Evolutionary conservation across 495 filamentous ascomycete species (phyloP), one percentile per base, ranked within the genome.

Genomic region (Opeltia flavorubescens): DNA sequence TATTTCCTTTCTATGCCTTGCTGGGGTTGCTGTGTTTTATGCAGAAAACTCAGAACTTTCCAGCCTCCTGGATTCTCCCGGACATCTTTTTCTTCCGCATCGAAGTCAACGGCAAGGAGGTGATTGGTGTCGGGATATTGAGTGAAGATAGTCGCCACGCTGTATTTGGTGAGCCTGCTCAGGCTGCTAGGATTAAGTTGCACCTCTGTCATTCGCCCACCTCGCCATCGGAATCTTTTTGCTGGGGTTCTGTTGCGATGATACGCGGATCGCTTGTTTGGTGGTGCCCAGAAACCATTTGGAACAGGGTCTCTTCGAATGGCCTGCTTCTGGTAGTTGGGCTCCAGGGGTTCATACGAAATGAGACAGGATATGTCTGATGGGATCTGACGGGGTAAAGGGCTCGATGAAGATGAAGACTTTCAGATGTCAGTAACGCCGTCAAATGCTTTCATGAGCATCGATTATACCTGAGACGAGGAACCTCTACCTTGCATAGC

Each of bases 81-180:
- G 7, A 43, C 46, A 27, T 35, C 18, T 4, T 7, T 42, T 12
- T 1, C 17, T 1, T 27, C 13, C 0, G 53, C 49, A 41, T 55
- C 23, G 20, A 30, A 48, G 4, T 41, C 25, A 1, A 51, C 49
- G 1, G 27, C 49, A 1, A 52, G 30, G 3, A 55, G 25, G 18
- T 50, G 49, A n/a, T 35, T n/a, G 11, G 46, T 52, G 15, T 55
- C 35, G 0, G 44, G 49, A 2, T 33, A 1, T n/a, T 55, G 53
- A 5, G 53, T 46, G 15, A 55, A 55, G 2, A 52, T 21, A 4
- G 53, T 43, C 8, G 42, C 30, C 4, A 9, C 29, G 18, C 15
- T 18, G 15, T 24, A 40, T 4, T 5, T 12, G 20, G n/a, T 41
- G 7, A 5, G 29, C 30, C 23, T 41, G 28, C 24, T 28, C 7